Evolutionary conservation across 116 monocot genomes (phyloP).

Genomic region (Trichopus zeylanicus): DNA sequence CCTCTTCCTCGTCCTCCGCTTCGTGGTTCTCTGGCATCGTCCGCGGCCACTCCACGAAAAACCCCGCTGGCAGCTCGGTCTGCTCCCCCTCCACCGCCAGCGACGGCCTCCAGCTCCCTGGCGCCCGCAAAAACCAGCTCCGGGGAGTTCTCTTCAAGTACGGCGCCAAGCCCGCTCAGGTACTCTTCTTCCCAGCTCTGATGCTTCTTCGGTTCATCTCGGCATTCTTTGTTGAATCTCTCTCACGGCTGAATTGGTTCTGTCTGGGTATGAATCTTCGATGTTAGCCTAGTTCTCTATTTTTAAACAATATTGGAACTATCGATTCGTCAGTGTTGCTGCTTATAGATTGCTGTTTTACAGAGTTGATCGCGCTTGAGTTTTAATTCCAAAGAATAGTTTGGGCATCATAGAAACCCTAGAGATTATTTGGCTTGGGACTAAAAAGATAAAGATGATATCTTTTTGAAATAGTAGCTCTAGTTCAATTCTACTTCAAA

Average conservation of each 20-base stretch:
- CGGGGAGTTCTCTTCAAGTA: constrained; percentile 79
- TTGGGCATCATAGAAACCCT: too few relatives aligned
- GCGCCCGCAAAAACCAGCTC: constrained; percentile 49
- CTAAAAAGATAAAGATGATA: too few relatives aligned
- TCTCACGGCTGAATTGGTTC: not conserved
- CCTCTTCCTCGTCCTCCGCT: constrained; percentile 22
- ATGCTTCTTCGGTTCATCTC: too few relatives aligned
- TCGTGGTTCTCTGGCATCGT: constrained; percentile 80
- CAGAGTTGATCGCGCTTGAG: too few relatives aligned
- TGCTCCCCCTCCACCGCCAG: not conserved
- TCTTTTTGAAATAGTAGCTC: too few relatives aligned
- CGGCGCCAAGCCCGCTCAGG: constrained; percentile 82
- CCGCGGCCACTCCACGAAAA: constrained; percentile 41
- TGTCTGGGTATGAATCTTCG: not conserved
- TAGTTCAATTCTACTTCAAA: too few relatives aligned
- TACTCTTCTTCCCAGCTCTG: too few relatives aligned
- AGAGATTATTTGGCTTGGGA: too few relatives aligned
- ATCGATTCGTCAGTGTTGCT: too few relatives aligned
- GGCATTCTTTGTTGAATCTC: not conserved
- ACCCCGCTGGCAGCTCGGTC: not conserved
- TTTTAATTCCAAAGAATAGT: too few relatives aligned
- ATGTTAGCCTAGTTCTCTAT: not conserved
- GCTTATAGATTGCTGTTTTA: too few relatives aligned
- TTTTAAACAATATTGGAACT: not conserved
- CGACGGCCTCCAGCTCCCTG: constrained; percentile 8